Evolutionary conservation across 116 monocot species (phyloP), one percentile per base, ranked within the genome.

Genomic region (Iris pallida): DNA sequence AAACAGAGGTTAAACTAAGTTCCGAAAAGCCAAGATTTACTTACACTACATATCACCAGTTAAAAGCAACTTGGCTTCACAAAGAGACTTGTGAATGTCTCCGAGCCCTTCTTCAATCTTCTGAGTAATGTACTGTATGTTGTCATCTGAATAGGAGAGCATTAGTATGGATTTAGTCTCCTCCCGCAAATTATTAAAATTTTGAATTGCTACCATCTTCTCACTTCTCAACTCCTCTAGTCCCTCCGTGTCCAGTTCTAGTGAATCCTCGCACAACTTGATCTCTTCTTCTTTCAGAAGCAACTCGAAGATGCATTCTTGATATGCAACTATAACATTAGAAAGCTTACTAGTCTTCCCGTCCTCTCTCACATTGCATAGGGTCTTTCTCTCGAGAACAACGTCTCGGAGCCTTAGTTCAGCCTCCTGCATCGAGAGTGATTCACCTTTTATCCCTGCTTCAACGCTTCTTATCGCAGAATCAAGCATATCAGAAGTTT

Each of bases 251-350:
- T 80, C 74, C 46, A 63, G 51, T 16, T 77, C 41, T 46, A 88
- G 51, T 17, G 61, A 67, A 47, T 90, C 83, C 16, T 71, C 74
- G 13, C 47, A 80, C 5, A 83, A 47, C 11, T 68, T 45, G 16
- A 88, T 77, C 74, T 88, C 90, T 5, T 73, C 83, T 63, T 75
- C 75, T 58, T 78, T 90, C 59, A 88, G 47, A 20, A 81, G 65
- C 46, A 63, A 61, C 43, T 68, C 16, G 59, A 94, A 94, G 18
- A 83, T 20, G 14, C 65, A 61, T 11, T 90, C 75, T 57, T 85
- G 88, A 55, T 82, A 88, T 4, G 90, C 94, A 45, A 88, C 63
- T 11, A 90, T 12, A 61, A 86, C 59, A 0, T 44, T 73, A 53
- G 63, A 85, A 17, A 80, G 16, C 59, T 79, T 72, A 20, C 30